These are phyloP conservation scores for Leishmania mexicana DNA, from an alignment of 208 protist genomes.

Conservation along the genomic window DNA sequence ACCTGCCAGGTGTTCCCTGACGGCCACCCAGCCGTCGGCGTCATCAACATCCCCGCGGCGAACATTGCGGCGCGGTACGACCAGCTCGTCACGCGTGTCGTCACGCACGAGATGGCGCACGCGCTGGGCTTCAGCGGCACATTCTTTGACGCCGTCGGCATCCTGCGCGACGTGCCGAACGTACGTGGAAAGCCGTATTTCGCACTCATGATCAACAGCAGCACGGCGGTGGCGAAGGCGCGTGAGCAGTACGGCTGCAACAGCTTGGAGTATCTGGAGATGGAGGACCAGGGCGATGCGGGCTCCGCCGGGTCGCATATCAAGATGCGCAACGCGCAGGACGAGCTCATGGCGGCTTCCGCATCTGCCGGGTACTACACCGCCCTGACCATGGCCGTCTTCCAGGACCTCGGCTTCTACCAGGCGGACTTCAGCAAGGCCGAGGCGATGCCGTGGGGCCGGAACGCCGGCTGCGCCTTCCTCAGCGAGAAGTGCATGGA, in stretches of 20 bases:
- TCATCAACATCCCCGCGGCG: constrained; percentile 50
- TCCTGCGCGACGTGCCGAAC: background rate
- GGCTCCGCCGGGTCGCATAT: constrained; percentile 67
- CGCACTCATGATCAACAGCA: background rate
- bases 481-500: constrained; percentile 46
- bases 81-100: constrained; percentile 16
- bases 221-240: background rate
- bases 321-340: constrained; percentile 73
- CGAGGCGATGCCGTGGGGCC: constrained; percentile 73
- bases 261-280: constrained; percentile 53
- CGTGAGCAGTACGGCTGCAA: constrained; percentile 57
- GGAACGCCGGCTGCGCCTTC: constrained; percentile 58
- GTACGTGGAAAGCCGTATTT: background rate
- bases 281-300: constrained; percentile 54
- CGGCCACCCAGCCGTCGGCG: constrained; percentile 41
- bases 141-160: background rate
- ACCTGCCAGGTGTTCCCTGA: constrained; percentile 36
- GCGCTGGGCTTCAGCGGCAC: constrained; percentile 55
- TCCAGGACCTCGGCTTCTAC: constrained; percentile 88
- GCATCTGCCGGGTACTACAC: constrained; percentile 44
- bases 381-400: constrained; percentile 75
- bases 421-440: constrained; percentile 57
- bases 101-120: constrained; percentile 87
- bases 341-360: constrained; percentile 84
- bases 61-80: constrained; percentile 16